Evolutionary conservation across 768 basidiomycete genomes (phyloP), one percentile per base, ranked within the genome.

Genomic region (Myochromella boudieri): DNA sequence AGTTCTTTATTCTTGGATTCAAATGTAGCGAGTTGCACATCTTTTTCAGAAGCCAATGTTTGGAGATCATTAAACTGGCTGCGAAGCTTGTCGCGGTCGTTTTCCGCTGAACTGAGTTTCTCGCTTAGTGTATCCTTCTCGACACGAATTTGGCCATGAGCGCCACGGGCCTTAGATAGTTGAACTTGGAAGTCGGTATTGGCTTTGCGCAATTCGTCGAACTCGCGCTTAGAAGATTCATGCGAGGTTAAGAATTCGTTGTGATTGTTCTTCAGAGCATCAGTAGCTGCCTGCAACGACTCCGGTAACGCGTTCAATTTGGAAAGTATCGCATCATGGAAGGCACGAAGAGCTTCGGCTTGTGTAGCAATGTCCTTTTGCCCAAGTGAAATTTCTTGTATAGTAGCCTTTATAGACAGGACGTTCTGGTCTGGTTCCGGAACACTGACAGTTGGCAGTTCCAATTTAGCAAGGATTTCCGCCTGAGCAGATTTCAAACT

Each of bases 51-150:
- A 37, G 64, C 66, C 15, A 67, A 58, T 2, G 66, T 57, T 52
- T 86, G 78, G 31, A 80, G 42, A 44, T 80, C 80, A 49, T 82
- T 81, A 15, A 82, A 60, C 51, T 84, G 80, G 2, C 59, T 53
- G 32, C 77, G 77, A 34, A 88, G 61, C 4, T 67, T 65, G 17
- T 91, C 85, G 17, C 87, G 80, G 43, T 91, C 88, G 22, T 62
- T 69, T 60, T 91, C 89, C 0, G 71, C 70, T 18, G 69, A 69
- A 18, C 62, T 67, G 24, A 88, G 66, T 52, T 86, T 85, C 52
- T 90, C 86, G 17, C 58, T 65, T 37, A 90, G 61, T 28, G 79
- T 68, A 39, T 91, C 90, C 66, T 91, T 93, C 70, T 93, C 90
- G 11, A 87, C 87, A 12, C 87, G 81, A 4, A 86, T 77, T 59